Conservation (phyloP, 805 yeast genomes). For the Kurtzmaniella cleridarum region DNA sequence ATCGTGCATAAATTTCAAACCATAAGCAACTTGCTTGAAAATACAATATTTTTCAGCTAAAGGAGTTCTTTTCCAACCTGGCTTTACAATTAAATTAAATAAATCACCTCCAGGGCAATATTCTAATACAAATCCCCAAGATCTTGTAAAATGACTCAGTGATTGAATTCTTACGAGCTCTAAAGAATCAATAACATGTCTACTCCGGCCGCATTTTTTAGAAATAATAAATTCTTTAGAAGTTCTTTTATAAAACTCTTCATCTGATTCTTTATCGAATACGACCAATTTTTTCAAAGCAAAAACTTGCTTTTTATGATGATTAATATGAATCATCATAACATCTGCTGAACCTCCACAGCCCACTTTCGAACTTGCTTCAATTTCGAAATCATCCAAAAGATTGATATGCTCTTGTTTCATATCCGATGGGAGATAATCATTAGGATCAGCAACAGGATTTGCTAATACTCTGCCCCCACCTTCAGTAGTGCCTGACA, state of each 20-base stretch:
- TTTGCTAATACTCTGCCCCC: conserved; percentile 44
- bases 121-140: conserved; percentile 76
- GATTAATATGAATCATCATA: conserved; percentile 32
- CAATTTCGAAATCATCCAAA: conserved; percentile 50
- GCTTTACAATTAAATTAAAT: conserved; percentile 46
- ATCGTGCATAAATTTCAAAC: conserved; percentile 57
- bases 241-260: conserved; percentile 60
- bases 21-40: conserved; percentile 64
- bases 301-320: conserved; percentile 41
- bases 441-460: conserved; percentile 65
- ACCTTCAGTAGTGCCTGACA: conserved; percentile 34
- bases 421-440: conserved; percentile 49
- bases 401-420: conserved; percentile 45
- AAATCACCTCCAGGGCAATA: conserved; percentile 59
- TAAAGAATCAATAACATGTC: conserved; percentile 56
- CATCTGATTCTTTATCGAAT: conserved; percentile 57
- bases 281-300: conserved; percentile 65
- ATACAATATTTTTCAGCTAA: conserved; percentile 54
- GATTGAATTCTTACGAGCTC: conserved; percentile 55
- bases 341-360: conserved; percentile 72
- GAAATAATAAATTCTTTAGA: conserved; percentile 60
- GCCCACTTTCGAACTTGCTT: conserved; percentile 47
- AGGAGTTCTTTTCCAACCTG: conserved; percentile 55
- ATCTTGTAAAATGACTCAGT: conserved; percentile 47
- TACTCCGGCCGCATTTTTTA: conserved; percentile 44